Conservation (phyloP, 2,329 filamentous ascomycete genomes). For the Penicillium psychrosexuale region DNA sequence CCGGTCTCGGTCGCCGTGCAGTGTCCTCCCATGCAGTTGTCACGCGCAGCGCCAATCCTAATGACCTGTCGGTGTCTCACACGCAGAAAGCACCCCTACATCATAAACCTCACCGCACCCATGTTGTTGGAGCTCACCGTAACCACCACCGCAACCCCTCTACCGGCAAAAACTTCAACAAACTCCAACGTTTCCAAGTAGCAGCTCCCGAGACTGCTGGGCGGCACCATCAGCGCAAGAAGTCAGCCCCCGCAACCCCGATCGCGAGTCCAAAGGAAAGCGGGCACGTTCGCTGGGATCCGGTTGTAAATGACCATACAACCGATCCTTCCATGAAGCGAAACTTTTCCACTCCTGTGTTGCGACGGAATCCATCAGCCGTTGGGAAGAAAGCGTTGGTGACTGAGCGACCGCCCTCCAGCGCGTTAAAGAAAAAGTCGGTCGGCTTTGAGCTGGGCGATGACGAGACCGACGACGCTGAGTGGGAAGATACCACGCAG, state of each 20-base stretch:
- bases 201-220: slow-evolving; percentile 28
- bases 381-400: slow-evolving; percentile 41
- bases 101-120: slow-evolving; percentile 41
- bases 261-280: slow-evolving; percentile 40
- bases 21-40: slow-evolving; percentile 42
- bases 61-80: slow-evolving; percentile 33
- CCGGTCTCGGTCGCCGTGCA: slow-evolving; percentile 39
- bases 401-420: slow-evolving; percentile 33
- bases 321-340: slow-evolving; percentile 42
- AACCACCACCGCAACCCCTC: slow-evolving; percentile 44
- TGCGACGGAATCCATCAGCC: slow-evolving; percentile 40
- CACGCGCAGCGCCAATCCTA: slow-evolving; percentile 33
- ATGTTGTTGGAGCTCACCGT: slow-evolving; percentile 44
- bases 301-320: slow-evolving; percentile 35
- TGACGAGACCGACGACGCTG: slow-evolving; percentile 44
- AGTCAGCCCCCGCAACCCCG: slow-evolving; percentile 45
- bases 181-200: slow-evolving; percentile 40
- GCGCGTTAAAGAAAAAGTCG: slow-evolving; percentile 44
- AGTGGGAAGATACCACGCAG: slow-evolving; percentile 50
- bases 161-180: slow-evolving; percentile 45
- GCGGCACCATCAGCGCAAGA: slow-evolving; percentile 47
- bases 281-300: slow-evolving; percentile 43
- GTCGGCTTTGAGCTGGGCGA: slow-evolving; percentile 48
- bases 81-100: slow-evolving; percentile 32
- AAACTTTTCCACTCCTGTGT: slow-evolving; percentile 45